A percentile compares a stretch with the other conserved stretches of the same genome.
These are phyloP conservation scores for Mortierella hygrophila DNA, from an alignment of 192 early-diverging fungal genomes.

Conservation along the genomic window DNA sequence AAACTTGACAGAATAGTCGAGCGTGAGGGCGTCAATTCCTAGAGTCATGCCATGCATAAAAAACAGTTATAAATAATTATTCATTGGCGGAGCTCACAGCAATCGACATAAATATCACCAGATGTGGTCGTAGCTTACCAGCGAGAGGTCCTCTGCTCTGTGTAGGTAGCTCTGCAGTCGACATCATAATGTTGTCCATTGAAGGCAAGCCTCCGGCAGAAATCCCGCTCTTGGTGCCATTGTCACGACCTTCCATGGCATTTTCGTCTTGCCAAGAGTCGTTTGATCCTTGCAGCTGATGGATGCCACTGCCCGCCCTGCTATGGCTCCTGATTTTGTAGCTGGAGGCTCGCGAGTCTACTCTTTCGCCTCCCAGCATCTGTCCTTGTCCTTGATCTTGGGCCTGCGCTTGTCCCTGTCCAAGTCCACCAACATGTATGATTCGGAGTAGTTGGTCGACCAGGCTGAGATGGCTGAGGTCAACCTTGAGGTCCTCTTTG, in stretches of 20 bases:
- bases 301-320: slow-evolving; percentile 27
- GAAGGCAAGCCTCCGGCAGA: background rate
- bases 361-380: slow-evolving; percentile 20
- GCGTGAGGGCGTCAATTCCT: slow-evolving; percentile 86
- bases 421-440: slow-evolving; percentile 75
- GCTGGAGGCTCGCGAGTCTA: slow-evolving; percentile 20
- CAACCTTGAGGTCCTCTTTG: slow-evolving; percentile 89
- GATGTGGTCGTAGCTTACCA: slow-evolving; percentile 13
- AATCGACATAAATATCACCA: no score
- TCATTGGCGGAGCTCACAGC: background rate
- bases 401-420: slow-evolving; percentile 20
- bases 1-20: slow-evolving; percentile 89
- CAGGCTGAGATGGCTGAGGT: slow-evolving; percentile 70
- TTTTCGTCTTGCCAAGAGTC: slow-evolving; percentile 47
- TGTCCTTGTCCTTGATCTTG: slow-evolving; percentile 48
- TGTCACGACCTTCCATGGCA: background rate
- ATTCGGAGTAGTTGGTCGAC: slow-evolving; percentile 82
- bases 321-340: slow-evolving; percentile 18
- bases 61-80: background rate
- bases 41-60: background rate
- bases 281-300: background rate
- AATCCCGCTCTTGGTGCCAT: background rate
- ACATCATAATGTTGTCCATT: slow-evolving; percentile 33
- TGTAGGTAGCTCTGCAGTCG: slow-evolving; percentile 17
- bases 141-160: slow-evolving; percentile 32